A percentile compares a stretch with the other conserved stretches of the same genome.
Evolutionary conservation across 2,329 filamentous ascomycete genomes (phyloP).

Genomic region (Trichoderma sp.): DNA sequence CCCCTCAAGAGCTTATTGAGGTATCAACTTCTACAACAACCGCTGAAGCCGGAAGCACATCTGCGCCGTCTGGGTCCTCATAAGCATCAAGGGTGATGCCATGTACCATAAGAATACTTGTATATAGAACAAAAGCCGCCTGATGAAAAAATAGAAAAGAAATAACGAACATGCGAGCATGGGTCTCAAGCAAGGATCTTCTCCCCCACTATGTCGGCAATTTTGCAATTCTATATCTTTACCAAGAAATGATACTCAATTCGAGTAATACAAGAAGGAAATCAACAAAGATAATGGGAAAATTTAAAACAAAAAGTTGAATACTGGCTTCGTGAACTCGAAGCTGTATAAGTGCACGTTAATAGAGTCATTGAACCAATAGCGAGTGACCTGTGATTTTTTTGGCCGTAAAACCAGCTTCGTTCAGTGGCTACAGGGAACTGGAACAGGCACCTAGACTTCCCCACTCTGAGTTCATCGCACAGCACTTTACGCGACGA

Average conservation of each 20-base stretch:
- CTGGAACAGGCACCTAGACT: background rate
- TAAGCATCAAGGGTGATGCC: constrained; percentile 18
- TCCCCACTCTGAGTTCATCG: constrained; percentile 9
- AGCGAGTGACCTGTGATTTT: background rate
- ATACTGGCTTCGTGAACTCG: background rate
- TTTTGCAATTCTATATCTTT: background rate
- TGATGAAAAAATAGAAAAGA: background rate
- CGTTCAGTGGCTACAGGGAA: background rate
- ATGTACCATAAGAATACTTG: constrained; percentile 20
- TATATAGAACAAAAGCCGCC: constrained; percentile 27
- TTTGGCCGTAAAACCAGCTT: background rate
- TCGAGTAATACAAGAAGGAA: background rate
- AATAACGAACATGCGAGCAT: background rate
- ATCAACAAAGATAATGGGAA: background rate
- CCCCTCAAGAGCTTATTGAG: constrained; percentile 41
- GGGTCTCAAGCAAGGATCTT: background rate
- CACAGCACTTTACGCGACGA: constrained; percentile 40
- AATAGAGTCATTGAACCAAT: background rate
- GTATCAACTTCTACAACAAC: constrained; percentile 34
- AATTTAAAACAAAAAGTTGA: background rate
- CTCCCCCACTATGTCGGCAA: background rate
- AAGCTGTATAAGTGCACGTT: background rate
- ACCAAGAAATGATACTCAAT: background rate
- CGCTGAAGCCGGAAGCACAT: constrained; percentile 33
- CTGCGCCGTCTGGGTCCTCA: constrained; percentile 33